Conservation (phyloP, 345 rosid species). For the Microthlaspi erraticum region DNA sequence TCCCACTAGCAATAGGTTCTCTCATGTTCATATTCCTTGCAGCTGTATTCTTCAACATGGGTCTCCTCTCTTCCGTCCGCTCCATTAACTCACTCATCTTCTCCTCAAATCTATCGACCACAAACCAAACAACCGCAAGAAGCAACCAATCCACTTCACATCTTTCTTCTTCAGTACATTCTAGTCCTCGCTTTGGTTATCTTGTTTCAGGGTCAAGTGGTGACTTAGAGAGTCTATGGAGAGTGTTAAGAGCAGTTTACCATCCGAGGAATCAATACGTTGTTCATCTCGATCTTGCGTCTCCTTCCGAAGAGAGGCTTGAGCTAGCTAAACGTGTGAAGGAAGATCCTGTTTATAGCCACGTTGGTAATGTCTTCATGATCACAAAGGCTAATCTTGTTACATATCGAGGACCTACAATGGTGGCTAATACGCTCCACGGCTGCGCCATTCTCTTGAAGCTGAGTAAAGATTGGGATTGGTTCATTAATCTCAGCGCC, state of each 20-base stretch:
- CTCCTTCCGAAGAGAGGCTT: conserved; percentile 81
- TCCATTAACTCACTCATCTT: conserved; percentile 74
- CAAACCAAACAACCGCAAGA: conserved; percentile 49
- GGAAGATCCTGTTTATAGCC: conserved; percentile 67
- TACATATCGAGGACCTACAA: too few relatives aligned
- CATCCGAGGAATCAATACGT: conserved; percentile 92
- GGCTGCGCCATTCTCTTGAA: too few relatives aligned
- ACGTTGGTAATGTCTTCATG: conserved; percentile 72
- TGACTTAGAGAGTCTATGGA: conserved; percentile 92
- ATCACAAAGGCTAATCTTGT: too few relatives aligned
- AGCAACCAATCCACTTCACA: conserved; percentile 40
- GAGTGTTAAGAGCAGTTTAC: conserved; percentile 83
- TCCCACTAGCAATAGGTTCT: conserved; percentile 81
- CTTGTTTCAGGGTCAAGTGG: conserved; percentile 94
- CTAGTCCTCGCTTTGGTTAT: conserved; percentile 84
- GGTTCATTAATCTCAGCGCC: too few relatives aligned
- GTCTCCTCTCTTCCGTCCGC: conserved; percentile 74
- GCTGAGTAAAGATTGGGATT: too few relatives aligned
- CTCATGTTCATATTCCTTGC: conserved; percentile 71
- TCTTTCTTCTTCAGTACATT: conserved; percentile 43
- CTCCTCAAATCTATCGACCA: conserved; percentile 48
- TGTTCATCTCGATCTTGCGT: conserved; percentile 92
- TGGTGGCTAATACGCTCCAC: too few relatives aligned
- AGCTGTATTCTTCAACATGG: conserved; percentile 90
- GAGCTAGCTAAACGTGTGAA: conserved; percentile 75